These are phyloP conservation scores for Coleophoma crateriformis DNA, from an alignment of 2,329 filamentous ascomycete species.

Conservation along the genomic window DNA sequence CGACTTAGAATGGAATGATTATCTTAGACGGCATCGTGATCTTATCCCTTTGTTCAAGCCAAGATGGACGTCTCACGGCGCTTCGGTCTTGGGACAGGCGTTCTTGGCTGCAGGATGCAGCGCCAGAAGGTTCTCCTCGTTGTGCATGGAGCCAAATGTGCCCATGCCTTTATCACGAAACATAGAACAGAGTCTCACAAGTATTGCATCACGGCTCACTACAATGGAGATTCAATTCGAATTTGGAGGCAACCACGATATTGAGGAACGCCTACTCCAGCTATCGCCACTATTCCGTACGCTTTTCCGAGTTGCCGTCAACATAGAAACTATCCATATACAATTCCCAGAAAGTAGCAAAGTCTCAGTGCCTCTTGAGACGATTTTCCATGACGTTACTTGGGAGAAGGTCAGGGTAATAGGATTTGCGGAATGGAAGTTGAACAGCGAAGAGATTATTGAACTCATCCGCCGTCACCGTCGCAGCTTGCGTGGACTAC, in stretches of 20 bases:
- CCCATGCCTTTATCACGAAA: constrained; percentile 43
- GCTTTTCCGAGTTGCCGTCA: constrained; percentile 52
- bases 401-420: constrained; percentile 59
- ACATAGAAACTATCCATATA: constrained; percentile 58
- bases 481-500: constrained; percentile 49
- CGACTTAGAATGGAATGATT: constrained; percentile 47
- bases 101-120: constrained; percentile 49
- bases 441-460: constrained; percentile 56
- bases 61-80: constrained; percentile 55
- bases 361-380: constrained; percentile 50
- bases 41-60: constrained; percentile 38
- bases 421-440: constrained; percentile 59
- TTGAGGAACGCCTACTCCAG: constrained; percentile 50
- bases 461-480: constrained; percentile 48
- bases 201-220: constrained; percentile 49
- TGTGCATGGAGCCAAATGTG: constrained; percentile 57
- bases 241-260: constrained; percentile 44
- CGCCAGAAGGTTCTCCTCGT: constrained; percentile 34
- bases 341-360: constrained; percentile 55
- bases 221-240: constrained; percentile 57
- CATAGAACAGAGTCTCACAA: constrained; percentile 39
- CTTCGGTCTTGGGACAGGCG: constrained; percentile 51
- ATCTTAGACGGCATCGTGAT: constrained; percentile 41
- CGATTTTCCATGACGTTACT: constrained; percentile 55
- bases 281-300: constrained; percentile 51